Evolutionary conservation across 441 rosid genomes (phyloP).

Genomic region (Erodium moschatum): DNA sequence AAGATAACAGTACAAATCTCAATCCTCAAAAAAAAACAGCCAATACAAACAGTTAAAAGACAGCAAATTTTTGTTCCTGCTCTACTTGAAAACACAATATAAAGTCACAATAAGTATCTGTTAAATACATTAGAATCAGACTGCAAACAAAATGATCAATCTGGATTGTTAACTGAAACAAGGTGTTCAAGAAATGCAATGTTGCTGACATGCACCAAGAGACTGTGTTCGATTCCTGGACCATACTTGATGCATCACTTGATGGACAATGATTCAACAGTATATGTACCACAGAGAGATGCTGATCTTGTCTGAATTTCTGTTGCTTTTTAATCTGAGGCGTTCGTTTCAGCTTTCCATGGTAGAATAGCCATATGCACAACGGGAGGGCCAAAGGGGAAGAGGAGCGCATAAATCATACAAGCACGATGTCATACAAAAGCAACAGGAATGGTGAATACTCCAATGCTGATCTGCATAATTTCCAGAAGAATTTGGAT

Average conservation of each 20-base stretch:
- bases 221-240: slow-evolving; percentile 5
- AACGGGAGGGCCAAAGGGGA: no score
- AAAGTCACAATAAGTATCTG: slow-evolving; percentile 19
- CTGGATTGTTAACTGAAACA: slow-evolving; percentile 11
- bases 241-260: slow-evolving; percentile 6
- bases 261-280: background rate
- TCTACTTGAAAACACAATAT: slow-evolving; percentile 1
- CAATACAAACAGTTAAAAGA: no score
- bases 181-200: slow-evolving; percentile 5
- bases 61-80: background rate
- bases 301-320: background rate
- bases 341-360: slow-evolving; percentile 3
- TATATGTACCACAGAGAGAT: background rate
- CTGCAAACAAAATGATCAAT: slow-evolving; percentile 21
- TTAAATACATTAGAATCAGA: slow-evolving; percentile 23
- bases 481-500: slow-evolving; percentile 16
- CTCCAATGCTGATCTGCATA: slow-evolving; percentile 21
- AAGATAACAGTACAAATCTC: no score
- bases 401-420: background rate
- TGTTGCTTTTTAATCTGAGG: background rate
- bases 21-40: no score
- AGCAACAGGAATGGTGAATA: slow-evolving; percentile 27
- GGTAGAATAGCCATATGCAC: background rate
- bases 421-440: slow-evolving; percentile 20
- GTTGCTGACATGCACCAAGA: slow-evolving; percentile 3